A percentile compares a stretch with the other conserved stretches of the same genome.
Conservation (phyloP, 2,329 filamentous ascomycete species). For the Venturia nashicola region DNA sequence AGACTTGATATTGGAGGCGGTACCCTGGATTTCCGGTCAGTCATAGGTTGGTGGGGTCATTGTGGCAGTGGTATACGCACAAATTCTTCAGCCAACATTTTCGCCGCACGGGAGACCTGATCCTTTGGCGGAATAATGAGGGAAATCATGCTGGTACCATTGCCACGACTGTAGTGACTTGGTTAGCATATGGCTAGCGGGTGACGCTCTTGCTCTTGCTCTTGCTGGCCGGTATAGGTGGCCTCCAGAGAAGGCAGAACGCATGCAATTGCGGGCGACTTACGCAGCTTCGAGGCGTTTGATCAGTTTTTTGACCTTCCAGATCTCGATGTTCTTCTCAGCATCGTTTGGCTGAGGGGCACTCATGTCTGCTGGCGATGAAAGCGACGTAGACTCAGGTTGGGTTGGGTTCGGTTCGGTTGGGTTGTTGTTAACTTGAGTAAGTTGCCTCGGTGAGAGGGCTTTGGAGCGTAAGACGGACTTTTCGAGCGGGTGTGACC, state of each 20-base stretch:
- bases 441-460: background rate
- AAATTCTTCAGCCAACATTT: conserved; percentile 99
- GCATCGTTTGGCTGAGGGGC: conserved; percentile 80
- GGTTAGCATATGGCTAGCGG: background rate
- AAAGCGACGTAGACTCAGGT: background rate
- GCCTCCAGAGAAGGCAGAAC: background rate
- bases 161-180: conserved; percentile 49
- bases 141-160: conserved; percentile 99
- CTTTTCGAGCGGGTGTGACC: background rate
- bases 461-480: background rate
- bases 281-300: conserved; percentile 87
- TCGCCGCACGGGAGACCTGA: conserved; percentile 87
- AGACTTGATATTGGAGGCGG: conserved; percentile 98
- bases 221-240: background rate
- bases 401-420: background rate
- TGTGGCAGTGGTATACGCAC: conserved; percentile 40
- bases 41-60: background rate
- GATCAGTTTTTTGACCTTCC: conserved; percentile 99
- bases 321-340: conserved; percentile 91
- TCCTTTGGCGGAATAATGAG: conserved; percentile 98
- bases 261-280: background rate
- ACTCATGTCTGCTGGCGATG: conserved; percentile 50
- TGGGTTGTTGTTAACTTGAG: background rate
- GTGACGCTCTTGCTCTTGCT: background rate
- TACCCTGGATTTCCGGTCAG: conserved; percentile 48